phyloP scores from a whole-genome alignment of 2,329 filamentous ascomycete species.

The Malbranchea zuffiana region DNA sequence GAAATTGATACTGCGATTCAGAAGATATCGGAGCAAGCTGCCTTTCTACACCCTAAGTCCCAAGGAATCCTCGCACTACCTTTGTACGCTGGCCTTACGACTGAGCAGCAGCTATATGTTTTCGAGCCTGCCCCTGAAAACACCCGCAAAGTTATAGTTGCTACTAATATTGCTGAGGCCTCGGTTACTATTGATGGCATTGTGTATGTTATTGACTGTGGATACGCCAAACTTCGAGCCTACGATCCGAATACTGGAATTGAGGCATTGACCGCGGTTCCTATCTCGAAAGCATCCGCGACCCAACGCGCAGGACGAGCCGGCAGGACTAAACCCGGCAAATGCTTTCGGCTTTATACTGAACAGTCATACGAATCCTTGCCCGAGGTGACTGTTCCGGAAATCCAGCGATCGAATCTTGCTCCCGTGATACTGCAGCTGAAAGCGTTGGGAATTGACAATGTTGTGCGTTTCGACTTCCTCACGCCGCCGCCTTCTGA shows the following conservation, averaged over 20 bases:
- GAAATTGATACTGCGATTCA: constrained; percentile 82
- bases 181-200: constrained; percentile 91
- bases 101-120: constrained; percentile 88
- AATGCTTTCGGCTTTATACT: constrained; percentile 88
- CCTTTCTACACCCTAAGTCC: constrained; percentile 49
- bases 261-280: constrained; percentile 70
- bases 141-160: constrained; percentile 80
- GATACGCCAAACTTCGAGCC: constrained; percentile 79
- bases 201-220: constrained; percentile 79
- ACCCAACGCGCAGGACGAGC: constrained; percentile 82
- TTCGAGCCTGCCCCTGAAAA: constrained; percentile 75
- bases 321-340: constrained; percentile 77
- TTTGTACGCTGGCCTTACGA: constrained; percentile 77
- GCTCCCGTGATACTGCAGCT: constrained; percentile 81
- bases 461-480: constrained; percentile 83
- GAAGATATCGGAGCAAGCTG: constrained; percentile 61
- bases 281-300: constrained; percentile 85
- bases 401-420: constrained; percentile 86
- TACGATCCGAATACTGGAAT: constrained; percentile 80
- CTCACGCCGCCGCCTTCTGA: constrained; percentile 75
- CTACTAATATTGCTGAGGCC: constrained; percentile 93
- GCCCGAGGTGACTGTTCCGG: constrained; percentile 64
- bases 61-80: constrained; percentile 60
- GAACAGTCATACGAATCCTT: constrained; percentile 58
- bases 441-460: constrained; percentile 90